Evolutionary conservation across 176 grass and related monocot genomes (phyloP), one percentile per base, ranked within the genome.

Genomic region (Oryza glaberrima): DNA sequence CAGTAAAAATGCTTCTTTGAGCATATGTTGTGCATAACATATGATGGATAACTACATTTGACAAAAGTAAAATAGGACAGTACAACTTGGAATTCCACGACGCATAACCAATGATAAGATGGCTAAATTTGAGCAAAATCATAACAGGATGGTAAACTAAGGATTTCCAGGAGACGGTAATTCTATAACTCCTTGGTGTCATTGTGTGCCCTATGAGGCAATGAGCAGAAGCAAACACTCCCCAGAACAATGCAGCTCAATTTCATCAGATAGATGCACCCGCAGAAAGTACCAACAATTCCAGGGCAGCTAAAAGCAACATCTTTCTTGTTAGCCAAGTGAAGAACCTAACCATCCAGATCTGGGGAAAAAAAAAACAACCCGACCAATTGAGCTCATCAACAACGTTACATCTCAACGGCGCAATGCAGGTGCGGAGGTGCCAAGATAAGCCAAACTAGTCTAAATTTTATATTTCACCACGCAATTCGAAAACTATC

Each of bases 401-500:
- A 45, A 2, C 52, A 86, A 51, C n/a, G 30, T 32, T 72, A 30
- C 12, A 61, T 79, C 4, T 23, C 68, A 26, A 48, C 40, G 10
- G 63, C n/a, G 7, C 74, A 90, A 90, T 83, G 88, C 79, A 79
- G 84, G 58, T 61, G 7, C 35, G 49, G 49, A 52, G 4, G 14
- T 52, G 49, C 49, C 47, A 20, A 72, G 68, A 72, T 9, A 44
- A 13, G 32, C 54, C 66, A 56, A 17, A 20, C 6, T 14, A 11
- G 56, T 60, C n/a, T 19, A 68, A 60, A 56, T 6, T 19, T 23
- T 54, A 36, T 48, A 61, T 44, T 43, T 16, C n/a, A 17, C 12
- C 6, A 14, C 8, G 36, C 11, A 83, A 16, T 32, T 30, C 19
- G 56, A 66, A 65, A 28, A 20, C 9, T 11, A 81, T 23, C 61